Base-by-base conservation (phyloP, 2,329 filamentous ascomycete species). In the Aspergillus chevalieri region DNA sequence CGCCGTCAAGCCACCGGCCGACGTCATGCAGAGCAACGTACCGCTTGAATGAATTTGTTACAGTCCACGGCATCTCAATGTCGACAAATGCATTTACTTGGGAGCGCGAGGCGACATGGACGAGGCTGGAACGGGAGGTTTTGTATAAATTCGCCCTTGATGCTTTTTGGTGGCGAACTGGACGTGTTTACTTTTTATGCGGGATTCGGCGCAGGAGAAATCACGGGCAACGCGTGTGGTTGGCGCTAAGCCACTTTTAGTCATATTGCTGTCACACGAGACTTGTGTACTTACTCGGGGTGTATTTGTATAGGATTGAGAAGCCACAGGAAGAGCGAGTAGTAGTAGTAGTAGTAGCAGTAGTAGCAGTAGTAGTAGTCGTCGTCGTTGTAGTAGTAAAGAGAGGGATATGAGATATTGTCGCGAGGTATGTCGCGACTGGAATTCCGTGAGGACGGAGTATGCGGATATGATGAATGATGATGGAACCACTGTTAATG, bases 41-140 rank as follows among this genome's bases (percentile, higher is more conserved):
- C 73, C 73, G 70, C 66, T 74, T 75, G 58, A 74, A 74, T 57
- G 72, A 75, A 65, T 76, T 76, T 57, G 73, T 75, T 59, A 76
- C 72, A 58, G 73, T 75, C 66, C 73, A 76, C 58, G 73, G 73
- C 70, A 71, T 73, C 62, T 71, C 70, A 65, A 62, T 64, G 53
- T 56, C 47, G 55, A 50, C 42, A 24, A 44, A 24, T 28, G 21
- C 43, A 30, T 45, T 36, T 45, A 45, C 15, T 44, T n/a, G 12
- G 14, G 22, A 30, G 24, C 24, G 21, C 21, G 24, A 44, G 43
- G 10, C 19, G 43, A 28, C 9, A 24, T 24, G n/a, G 21, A 28
- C 19, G 24, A 44, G 22, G 26, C 14, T 14, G 19, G 14, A 19
- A 41, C 14, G 50, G 12, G 42, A 17, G 17, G n/a, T 10, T 24